Evolutionary conservation across 228 moss, liverwort and hornwort genomes (phyloP).

Genomic region (Sphagnum magellanicum): DNA sequence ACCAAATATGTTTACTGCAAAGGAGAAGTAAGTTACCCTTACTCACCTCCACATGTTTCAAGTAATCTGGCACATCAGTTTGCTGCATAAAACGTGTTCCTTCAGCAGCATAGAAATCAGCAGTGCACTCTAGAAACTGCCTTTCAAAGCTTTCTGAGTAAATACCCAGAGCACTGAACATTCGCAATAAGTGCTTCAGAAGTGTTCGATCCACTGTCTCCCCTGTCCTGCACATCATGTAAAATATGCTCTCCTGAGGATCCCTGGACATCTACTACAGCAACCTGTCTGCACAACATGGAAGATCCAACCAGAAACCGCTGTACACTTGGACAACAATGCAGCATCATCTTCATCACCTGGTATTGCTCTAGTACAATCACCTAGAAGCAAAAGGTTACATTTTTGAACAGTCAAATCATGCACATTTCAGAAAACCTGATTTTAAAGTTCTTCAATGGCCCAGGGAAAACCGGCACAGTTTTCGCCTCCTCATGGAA

Average conservation of each 20-base stretch:
- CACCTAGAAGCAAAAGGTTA: too few species aligned
- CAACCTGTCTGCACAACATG: not conserved
- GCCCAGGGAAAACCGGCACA: too few species aligned
- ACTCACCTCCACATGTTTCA: conserved; percentile 93
- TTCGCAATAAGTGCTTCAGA: conserved; percentile 90
- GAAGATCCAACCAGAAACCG: too few species aligned
- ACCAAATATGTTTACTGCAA: too few species aligned
- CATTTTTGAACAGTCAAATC: too few species aligned
- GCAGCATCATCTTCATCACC: too few species aligned
- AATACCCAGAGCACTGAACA: conserved; percentile 92
- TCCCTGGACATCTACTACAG: not conserved
- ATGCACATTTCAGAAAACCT: too few species aligned
- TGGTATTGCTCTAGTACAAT: too few species aligned
- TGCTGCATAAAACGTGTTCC: conserved; percentile 98
- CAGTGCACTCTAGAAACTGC: conserved; percentile 90
- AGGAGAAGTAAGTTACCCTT: too few species aligned
- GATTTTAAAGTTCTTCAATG: too few species aligned
- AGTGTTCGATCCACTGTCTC: conserved; percentile 98
- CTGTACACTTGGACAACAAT: too few species aligned
- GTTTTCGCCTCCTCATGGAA: too few species aligned
- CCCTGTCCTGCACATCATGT: conserved; percentile 64
- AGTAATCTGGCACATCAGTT: conserved; percentile 95
- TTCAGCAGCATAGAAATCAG: conserved; percentile 92
- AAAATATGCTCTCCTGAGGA: not conserved
- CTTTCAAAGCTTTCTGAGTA: conserved; percentile 98